These are phyloP conservation scores for Trichophyton schoenleinii DNA, from an alignment of 2,329 filamentous ascomycete genomes.

Conservation along the genomic window DNA sequence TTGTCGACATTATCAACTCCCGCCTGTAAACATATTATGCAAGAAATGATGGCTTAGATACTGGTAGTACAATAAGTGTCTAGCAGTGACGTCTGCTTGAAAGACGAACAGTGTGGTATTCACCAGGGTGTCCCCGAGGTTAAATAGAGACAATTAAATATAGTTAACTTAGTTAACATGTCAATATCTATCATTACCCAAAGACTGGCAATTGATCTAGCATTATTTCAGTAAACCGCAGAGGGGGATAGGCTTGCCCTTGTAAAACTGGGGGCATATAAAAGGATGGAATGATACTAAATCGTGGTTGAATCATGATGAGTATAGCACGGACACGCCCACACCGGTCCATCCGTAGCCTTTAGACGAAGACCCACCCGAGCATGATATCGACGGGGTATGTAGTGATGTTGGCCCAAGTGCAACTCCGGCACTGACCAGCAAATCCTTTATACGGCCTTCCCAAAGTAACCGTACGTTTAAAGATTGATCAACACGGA, in stretches of 20 bases:
- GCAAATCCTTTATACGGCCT: conserved; percentile 76
- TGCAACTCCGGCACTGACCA: conserved; percentile 80
- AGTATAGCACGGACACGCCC: conserved; percentile 32
- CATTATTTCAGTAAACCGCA: not conserved
- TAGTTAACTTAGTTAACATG: not conserved
- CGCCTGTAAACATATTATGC: conserved; percentile 30
- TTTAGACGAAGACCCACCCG: conserved; percentile 17
- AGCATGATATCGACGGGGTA: conserved; percentile 17
- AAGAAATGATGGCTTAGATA: not conserved
- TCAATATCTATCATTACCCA: not conserved
- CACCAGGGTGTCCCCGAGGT: not conserved
- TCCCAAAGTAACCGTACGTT: conserved; percentile 84
- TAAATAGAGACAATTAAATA: not conserved
- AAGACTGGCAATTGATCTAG: not conserved
- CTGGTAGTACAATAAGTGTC: too few species aligned
- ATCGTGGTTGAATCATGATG: conserved; percentile 21
- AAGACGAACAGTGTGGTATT: not conserved
- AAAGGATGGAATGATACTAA: not conserved
- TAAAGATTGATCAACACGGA: conserved; percentile 76
- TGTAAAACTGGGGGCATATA: not conserved
- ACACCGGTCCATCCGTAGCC: conserved; percentile 30
- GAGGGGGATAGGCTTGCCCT: not conserved
- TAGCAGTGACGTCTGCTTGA: not conserved
- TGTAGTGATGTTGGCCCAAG: conserved; percentile 46
- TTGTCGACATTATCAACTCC: conserved; percentile 59